phyloP scores from a whole-genome alignment of 1,284 basidiomycete species.

The Butyriboletus appendiculatus region DNA sequence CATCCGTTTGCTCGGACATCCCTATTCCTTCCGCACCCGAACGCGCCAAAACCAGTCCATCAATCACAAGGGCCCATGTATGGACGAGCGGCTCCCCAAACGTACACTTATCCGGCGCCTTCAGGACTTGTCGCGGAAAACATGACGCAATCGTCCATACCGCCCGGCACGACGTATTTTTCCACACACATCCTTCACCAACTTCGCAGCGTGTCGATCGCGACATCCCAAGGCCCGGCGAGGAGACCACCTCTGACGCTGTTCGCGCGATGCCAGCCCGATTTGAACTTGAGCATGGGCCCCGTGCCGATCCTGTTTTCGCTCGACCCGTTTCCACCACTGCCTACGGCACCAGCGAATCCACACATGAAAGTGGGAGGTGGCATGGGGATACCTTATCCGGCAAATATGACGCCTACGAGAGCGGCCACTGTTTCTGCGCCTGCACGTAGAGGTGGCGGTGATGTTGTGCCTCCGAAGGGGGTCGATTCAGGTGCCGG shows the following conservation, averaged over 20 bases:
- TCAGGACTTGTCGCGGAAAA: slow-evolving; percentile 6
- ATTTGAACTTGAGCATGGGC: slow-evolving; percentile 51
- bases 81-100: slow-evolving; percentile 39
- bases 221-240: slow-evolving; percentile 17
- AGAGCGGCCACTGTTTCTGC: slow-evolving; percentile 36
- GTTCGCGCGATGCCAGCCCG: slow-evolving; percentile 59
- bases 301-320: slow-evolving; percentile 70
- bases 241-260: slow-evolving; percentile 50
- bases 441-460: slow-evolving; percentile 27
- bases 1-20: slow-evolving; percentile 44
- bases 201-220: slow-evolving; percentile 20
- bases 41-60: slow-evolving; percentile 58
- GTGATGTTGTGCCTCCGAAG: neutral
- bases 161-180: slow-evolving; percentile 29
- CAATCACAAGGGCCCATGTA: slow-evolving; percentile 57
- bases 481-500: neutral
- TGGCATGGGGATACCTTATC: neutral
- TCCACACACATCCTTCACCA: slow-evolving; percentile 34
- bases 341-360: slow-evolving; percentile 10
- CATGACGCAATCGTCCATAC: neutral
- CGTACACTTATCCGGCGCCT: slow-evolving; percentile 13
- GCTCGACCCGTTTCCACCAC: slow-evolving; percentile 51
- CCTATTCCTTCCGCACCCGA: slow-evolving; percentile 71
- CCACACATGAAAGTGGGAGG: neutral
- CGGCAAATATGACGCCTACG: slow-evolving; percentile 14